These are phyloP conservation scores for Bromus sterilis DNA, from an alignment of 176 grass and related monocot species.

Conservation along the genomic window DNA sequence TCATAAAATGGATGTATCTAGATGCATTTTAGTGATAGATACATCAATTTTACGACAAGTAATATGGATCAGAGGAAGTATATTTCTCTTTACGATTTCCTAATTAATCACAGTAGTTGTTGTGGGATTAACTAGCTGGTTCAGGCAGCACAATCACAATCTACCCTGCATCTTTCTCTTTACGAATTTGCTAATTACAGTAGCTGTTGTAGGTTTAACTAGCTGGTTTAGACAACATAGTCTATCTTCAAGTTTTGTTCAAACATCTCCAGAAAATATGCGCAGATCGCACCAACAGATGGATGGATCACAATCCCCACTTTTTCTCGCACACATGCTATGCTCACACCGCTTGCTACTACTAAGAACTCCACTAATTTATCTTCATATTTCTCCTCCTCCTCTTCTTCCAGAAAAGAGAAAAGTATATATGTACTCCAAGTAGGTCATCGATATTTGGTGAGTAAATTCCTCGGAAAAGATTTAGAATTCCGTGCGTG, in stretches of 20 bases:
- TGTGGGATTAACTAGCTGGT: background rate
- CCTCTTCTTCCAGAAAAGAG: background rate
- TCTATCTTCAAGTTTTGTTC: background rate
- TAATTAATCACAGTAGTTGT: background rate
- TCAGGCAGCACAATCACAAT: background rate
- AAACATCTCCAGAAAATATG: background rate
- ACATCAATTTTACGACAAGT: too few relatives aligned
- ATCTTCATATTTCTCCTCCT: background rate
- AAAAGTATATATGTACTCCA: background rate
- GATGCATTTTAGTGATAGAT: too few relatives aligned
- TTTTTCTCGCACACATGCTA: background rate
- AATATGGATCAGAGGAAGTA: too few relatives aligned
- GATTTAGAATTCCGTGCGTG: conserved; percentile 21
- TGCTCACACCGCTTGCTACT: background rate
- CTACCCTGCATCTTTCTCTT: conserved; percentile 27
- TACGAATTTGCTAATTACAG: conserved; percentile 19
- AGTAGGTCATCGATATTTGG: background rate
- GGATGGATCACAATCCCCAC: background rate
- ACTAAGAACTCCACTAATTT: background rate
- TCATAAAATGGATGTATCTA: too few relatives aligned
- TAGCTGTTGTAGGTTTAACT: background rate
- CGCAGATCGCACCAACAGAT: conserved; percentile 1
- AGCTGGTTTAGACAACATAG: background rate
- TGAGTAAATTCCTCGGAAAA: conserved; percentile 20
- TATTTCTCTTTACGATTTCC: conserved; percentile 34